These are phyloP conservation scores for Euryodendron excelsum DNA, from an alignment of 148 eudicot genomes.

Conservation along the genomic window DNA sequence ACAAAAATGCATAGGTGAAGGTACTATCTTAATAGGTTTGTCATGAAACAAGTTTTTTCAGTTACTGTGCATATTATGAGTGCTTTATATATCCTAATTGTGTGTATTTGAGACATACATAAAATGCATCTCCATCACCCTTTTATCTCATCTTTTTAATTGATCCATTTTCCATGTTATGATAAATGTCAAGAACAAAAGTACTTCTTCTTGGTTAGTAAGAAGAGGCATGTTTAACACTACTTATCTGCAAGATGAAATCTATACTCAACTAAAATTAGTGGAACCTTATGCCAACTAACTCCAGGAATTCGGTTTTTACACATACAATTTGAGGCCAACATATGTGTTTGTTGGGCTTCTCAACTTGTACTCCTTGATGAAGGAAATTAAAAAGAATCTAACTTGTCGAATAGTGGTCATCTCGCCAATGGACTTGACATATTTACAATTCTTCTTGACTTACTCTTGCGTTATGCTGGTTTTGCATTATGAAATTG, in stretches of 20 bases:
- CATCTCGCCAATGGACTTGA: background rate
- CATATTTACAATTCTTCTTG: background rate
- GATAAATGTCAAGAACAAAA: background rate
- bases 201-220: background rate
- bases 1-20: conserved; percentile 82
- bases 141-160: background rate
- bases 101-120: background rate
- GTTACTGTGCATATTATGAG: background rate
- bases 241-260: background rate
- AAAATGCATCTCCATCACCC: background rate
- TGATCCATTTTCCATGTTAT: background rate
- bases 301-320: background rate
- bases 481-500: background rate
- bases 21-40: conserved; percentile 88
- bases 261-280: background rate
- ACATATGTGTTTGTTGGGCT: background rate
- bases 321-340: background rate
- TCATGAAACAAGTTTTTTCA: conserved; percentile 5
- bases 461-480: background rate
- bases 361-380: conserved; percentile 1
- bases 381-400: background rate
- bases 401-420: background rate
- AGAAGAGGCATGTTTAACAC: background rate
- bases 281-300: background rate
- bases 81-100: conserved; percentile 1